Percentiles rank a stretch among this genome's conserved stretches.
Conservation (phyloP, 2,329 filamentous ascomycete species). For the Neurospora sp. region DNA sequence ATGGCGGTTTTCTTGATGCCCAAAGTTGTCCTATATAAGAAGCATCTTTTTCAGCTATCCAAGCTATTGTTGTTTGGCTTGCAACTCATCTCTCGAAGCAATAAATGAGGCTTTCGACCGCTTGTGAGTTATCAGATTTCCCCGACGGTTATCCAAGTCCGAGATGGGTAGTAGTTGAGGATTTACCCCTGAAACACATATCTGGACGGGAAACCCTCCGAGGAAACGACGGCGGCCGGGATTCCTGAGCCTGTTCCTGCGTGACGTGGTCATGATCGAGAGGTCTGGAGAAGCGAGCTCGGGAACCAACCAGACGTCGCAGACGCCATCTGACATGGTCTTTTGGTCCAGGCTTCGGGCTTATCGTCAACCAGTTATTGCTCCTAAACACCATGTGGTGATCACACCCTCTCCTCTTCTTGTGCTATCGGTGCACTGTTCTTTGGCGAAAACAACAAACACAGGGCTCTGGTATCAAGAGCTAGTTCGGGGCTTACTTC, state of each 20-base stretch:
- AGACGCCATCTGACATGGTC: slow-evolving; percentile 4
- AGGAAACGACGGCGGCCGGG: slow-evolving; percentile 3
- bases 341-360: not conserved
- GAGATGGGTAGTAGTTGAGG: not conserved
- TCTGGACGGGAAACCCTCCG: slow-evolving; percentile 3
- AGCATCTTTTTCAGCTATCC: not conserved
- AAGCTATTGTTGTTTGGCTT: not conserved
- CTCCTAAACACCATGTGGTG: not conserved
- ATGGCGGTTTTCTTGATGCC: not conserved
- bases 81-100: not conserved
- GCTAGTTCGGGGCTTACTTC: no score
- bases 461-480: not conserved
- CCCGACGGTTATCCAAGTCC: not conserved
- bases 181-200: not conserved
- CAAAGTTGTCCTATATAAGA: not conserved
- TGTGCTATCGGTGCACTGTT: not conserved
- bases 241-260: slow-evolving; percentile 3
- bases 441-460: not conserved
- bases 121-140: not conserved
- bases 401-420: not conserved
- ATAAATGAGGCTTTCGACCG: not conserved
- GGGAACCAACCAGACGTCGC: slow-evolving; percentile 10
- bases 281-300: slow-evolving; percentile 5
- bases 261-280: slow-evolving; percentile 16
- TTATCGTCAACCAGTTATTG: not conserved